These are phyloP conservation scores for Phanerochaete carnosa DNA, from an alignment of 768 basidiomycete species.

Conservation along the genomic window DNA sequence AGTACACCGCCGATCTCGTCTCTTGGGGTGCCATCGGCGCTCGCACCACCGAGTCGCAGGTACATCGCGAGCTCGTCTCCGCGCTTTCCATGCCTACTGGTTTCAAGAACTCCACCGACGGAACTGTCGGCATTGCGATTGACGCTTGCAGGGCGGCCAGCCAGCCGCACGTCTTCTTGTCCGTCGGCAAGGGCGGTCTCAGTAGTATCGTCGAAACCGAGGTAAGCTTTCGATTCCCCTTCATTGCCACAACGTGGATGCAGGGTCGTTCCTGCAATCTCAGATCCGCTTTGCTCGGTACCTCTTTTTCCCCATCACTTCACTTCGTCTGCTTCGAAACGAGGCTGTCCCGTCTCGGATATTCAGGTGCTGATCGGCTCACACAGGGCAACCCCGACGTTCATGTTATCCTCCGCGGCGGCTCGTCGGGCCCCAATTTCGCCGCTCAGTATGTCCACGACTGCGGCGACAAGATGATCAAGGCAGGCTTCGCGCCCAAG, in stretches of 20 bases:
- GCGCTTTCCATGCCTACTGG: constrained; percentile 95
- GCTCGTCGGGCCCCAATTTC: constrained; percentile 88
- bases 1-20: constrained; percentile 92
- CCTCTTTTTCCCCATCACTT: background rate
- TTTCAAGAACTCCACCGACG: constrained; percentile 99
- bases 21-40: constrained; percentile 98
- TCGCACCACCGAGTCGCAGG: constrained; percentile 89
- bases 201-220: constrained; percentile 95
- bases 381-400: constrained; percentile 83
- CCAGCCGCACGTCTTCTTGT: constrained; percentile 91
- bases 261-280: background rate
- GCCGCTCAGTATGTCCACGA: constrained; percentile 74
- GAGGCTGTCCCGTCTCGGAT: background rate
- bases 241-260: background rate
- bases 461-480: constrained; percentile 68
- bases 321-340: background rate
- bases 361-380: background rate
- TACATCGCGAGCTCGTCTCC: constrained; percentile 85
- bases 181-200: constrained; percentile 94
- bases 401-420: constrained; percentile 93
- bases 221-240: constrained; percentile 36
- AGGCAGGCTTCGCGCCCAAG: constrained; percentile 73
- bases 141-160: constrained; percentile 94
- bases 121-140: constrained; percentile 85
- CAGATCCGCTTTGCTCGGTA: background rate